Conservation (phyloP, 768 basidiomycete genomes). For the Leccinum pellstonianum region DNA sequence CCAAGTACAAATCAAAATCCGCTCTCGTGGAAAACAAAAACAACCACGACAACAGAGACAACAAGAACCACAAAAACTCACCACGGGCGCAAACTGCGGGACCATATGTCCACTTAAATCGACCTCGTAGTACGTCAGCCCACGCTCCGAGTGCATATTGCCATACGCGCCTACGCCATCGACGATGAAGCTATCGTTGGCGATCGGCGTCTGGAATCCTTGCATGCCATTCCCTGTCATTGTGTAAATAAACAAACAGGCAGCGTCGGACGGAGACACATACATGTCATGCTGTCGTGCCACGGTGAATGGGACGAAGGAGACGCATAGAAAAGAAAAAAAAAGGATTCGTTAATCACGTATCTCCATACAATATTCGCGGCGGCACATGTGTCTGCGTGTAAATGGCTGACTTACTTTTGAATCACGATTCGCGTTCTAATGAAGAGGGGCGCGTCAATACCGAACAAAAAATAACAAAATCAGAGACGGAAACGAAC, state of each 20-base stretch:
- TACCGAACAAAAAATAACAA: background rate
- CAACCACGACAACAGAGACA: background rate
- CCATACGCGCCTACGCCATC: conserved; percentile 70
- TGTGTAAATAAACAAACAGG: background rate
- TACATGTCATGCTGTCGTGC: background rate
- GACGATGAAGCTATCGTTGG: conserved; percentile 64
- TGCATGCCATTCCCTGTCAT: conserved; percentile 34
- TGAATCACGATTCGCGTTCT: conserved; percentile 56
- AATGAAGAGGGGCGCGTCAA: background rate
- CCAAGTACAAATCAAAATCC: background rate
- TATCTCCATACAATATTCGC: background rate
- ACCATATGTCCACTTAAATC: conserved; percentile 74
- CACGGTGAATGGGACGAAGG: conserved; percentile 5
- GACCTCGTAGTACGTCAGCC: conserved; percentile 67
- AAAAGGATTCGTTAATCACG: background rate
- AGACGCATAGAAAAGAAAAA: background rate
- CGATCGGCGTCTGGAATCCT: conserved; percentile 72
- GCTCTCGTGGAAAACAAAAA: too few relatives aligned
- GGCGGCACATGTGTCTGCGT: background rate
- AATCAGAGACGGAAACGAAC: conserved; percentile 17
- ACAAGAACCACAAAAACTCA: conserved; percentile 32
- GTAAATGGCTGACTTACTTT: conserved; percentile 44
- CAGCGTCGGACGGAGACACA: background rate
- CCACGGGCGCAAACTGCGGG: conserved; percentile 63
- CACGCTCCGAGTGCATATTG: conserved; percentile 62